Evolutionary conservation across 2,329 filamentous ascomycete genomes (phyloP).

Genomic region (Aspergillus terreus): DNA sequence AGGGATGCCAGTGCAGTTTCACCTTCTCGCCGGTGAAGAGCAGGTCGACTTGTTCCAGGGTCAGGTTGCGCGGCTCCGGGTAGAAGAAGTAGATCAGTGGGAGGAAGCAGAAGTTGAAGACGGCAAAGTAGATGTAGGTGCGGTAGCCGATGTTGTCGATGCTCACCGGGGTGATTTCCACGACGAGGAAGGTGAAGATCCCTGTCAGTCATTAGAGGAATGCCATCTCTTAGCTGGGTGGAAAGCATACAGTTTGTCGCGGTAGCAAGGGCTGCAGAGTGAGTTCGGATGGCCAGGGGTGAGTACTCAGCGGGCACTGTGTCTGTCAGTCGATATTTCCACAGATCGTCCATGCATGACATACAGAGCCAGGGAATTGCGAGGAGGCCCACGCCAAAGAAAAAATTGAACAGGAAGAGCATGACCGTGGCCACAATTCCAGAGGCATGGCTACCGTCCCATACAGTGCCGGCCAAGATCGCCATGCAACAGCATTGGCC

Average conservation of each 20-base stretch:
- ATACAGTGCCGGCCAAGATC: constrained; percentile 44
- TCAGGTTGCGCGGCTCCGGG: constrained; percentile 30
- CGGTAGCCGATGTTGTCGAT: constrained; percentile 38
- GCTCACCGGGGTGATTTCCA: constrained; percentile 44
- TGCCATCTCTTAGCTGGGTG: neutral
- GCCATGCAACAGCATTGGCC: constrained; percentile 51
- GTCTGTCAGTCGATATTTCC: neutral
- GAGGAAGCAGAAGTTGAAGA: constrained; percentile 49
- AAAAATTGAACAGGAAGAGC: constrained; percentile 55
- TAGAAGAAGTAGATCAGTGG: constrained; percentile 46
- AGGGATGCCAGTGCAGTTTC: constrained; percentile 27
- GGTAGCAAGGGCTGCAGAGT: constrained; percentile 48
- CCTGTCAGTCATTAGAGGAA: constrained; percentile 16
- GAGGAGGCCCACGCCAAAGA: constrained; percentile 48
- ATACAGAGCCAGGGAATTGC: constrained; percentile 42
- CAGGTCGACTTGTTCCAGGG: constrained; percentile 34
- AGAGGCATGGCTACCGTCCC: constrained; percentile 32
- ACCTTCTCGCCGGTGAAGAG: constrained; percentile 34
- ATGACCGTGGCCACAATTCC: constrained; percentile 45
- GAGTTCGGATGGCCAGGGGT: constrained; percentile 47
- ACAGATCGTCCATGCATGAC: neutral
- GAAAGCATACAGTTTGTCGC: constrained; percentile 43
- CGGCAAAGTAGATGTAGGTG: constrained; percentile 45
- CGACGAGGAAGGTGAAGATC: constrained; percentile 47
- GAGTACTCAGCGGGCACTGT: constrained; percentile 45